phyloP scores from a whole-genome alignment of 352 stramenopile species.

The Phytophthora macrochlamydospora region DNA sequence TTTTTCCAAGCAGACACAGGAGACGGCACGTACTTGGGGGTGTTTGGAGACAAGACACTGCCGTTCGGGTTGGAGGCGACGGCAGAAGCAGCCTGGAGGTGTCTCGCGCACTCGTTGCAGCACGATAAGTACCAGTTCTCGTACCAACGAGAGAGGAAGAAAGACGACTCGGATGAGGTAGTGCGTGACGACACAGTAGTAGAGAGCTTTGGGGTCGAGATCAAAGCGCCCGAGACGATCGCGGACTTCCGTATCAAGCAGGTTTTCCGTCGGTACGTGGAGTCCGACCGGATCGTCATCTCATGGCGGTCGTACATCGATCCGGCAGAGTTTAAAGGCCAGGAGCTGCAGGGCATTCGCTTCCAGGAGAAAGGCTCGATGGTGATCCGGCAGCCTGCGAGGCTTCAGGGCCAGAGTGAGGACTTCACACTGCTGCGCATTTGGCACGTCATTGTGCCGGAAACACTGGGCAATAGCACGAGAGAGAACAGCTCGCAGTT shows the following conservation, averaged over 20 bases:
- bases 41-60: conserved; percentile 52
- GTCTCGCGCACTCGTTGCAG: conserved; percentile 41
- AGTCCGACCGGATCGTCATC: conserved; percentile 64
- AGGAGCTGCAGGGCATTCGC: conserved; percentile 47
- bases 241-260: conserved; percentile 69
- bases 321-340: conserved; percentile 54
- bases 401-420: conserved; percentile 14
- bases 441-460: conserved; percentile 55
- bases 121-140: conserved; percentile 44
- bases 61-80: conserved; percentile 47
- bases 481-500: conserved; percentile 24
- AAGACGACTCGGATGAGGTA: conserved; percentile 7
- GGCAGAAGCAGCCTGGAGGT: conserved; percentile 42
- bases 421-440: conserved; percentile 45
- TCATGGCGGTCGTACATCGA: conserved; percentile 68
- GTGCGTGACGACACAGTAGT: conserved; percentile 54
- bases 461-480: conserved; percentile 22
- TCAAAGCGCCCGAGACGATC: conserved; percentile 47
- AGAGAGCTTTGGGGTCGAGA: conserved; percentile 65
- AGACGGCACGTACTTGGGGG: conserved; percentile 24
- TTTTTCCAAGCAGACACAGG: conserved; percentile 34
- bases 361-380: conserved; percentile 74
- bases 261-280: conserved; percentile 64
- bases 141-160: conserved; percentile 25
- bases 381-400: conserved; percentile 47